phyloP scores from a whole-genome alignment of 805 yeast species.

The Maudiozyma turicensis region DNA sequence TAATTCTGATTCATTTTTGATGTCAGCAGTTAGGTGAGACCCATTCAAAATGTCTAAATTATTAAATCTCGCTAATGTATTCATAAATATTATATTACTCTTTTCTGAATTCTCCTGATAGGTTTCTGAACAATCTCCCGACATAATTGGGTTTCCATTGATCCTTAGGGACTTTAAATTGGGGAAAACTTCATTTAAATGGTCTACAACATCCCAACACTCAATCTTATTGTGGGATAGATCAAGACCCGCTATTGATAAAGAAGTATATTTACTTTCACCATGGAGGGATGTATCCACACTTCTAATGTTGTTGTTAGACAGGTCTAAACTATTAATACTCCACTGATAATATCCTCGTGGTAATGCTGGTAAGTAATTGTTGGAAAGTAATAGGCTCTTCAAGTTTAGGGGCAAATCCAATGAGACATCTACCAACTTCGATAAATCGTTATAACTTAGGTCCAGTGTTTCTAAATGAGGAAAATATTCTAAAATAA shows the following conservation, averaged over 20 bases:
- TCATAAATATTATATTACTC: conserved; percentile 8
- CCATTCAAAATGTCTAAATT: conserved; percentile 47
- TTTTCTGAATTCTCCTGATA: conserved; percentile 9
- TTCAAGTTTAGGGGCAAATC: conserved; percentile 4
- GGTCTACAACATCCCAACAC: conserved; percentile 43
- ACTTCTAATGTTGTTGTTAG: conserved; percentile 7
- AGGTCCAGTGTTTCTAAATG: conserved; percentile 17
- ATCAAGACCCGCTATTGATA: conserved; percentile 32
- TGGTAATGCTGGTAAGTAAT: conserved; percentile 10
- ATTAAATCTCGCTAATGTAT: conserved; percentile 39
- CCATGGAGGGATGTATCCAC: background rate
- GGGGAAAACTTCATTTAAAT: conserved; percentile 32
- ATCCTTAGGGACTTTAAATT: conserved; percentile 39
- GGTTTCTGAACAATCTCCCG: conserved; percentile 6
- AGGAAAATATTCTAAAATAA: conserved; percentile 29
- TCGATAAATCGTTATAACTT: conserved; percentile 11
- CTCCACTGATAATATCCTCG: background rate
- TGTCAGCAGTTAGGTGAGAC: conserved; percentile 34
- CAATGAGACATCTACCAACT: background rate
- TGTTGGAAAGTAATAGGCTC: background rate
- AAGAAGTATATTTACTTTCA: background rate
- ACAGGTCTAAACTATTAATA: conserved; percentile 6
- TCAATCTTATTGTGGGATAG: conserved; percentile 41
- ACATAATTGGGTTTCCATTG: conserved; percentile 42
- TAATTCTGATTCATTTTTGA: conserved; percentile 56